A percentile compares a stretch with the other conserved stretches of the same genome.
phyloP scores from a whole-genome alignment of 176 grass and related monocot species.

The Rhynchospora breviuscula region DNA sequence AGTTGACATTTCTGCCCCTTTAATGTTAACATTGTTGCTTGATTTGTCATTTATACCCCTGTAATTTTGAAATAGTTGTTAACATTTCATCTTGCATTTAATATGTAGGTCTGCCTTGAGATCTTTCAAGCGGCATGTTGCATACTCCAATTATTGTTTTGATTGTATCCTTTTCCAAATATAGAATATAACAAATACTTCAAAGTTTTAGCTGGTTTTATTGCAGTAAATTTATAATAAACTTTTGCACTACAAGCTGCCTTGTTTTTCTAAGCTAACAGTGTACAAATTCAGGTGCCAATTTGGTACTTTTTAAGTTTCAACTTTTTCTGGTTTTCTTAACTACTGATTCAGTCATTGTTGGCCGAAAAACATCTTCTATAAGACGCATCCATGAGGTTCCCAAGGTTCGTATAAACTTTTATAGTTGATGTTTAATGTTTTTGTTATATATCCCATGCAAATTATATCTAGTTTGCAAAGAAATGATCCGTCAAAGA shows the following conservation, averaged over 20 bases:
- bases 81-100: conserved; percentile 26
- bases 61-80: neutral
- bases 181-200: neutral
- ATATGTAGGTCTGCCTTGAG: conserved; percentile 66
- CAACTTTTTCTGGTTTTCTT: conserved; percentile 36
- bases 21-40: neutral
- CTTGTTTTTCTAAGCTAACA: neutral
- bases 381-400: conserved; percentile 68
- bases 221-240: neutral
- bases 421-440: neutral
- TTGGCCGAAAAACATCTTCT: conserved; percentile 90
- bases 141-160: conserved; percentile 72
- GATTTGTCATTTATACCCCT: neutral
- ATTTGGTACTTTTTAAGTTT: neutral
- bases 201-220: neutral
- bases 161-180: conserved; percentile 74
- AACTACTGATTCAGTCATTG: conserved; percentile 60
- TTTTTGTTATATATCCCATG: conserved; percentile 5
- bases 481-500: neutral
- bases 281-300: neutral
- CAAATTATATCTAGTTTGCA: neutral
- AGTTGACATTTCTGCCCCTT: neutral
- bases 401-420: conserved; percentile 56
- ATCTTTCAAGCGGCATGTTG: conserved; percentile 75
- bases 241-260: neutral